Base-by-base conservation (phyloP, 805 yeast species). In the Lachancea sp. region DNA sequence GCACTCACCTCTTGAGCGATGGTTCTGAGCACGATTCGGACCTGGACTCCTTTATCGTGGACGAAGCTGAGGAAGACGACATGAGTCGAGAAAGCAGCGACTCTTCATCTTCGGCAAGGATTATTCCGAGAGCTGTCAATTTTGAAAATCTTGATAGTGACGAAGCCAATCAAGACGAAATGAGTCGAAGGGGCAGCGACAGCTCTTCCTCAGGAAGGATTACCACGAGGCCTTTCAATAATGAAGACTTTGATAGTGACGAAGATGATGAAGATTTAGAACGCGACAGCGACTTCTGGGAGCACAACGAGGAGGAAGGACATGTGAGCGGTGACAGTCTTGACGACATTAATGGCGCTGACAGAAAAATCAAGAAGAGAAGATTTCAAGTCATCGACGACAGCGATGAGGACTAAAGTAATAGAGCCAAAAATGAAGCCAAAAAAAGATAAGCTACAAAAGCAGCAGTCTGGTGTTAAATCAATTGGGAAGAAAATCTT, bases 311-410 rank as follows among this genome's bases (percentile, higher is more conserved):
- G 29, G 57, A 46, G 12, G 53, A 51, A 18, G 63, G 63, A 9
- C 58, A 53, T 54, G 66, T 53, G 22, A 59, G 63, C 43, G 67
- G 65, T 9, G 64, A 60, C 45, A 58, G 60, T 38, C 50, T 61
- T 6, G 60, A 16, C 39, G 43, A 18, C 37, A 72, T 68, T 7
- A 70, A 64, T 4, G 71, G 68, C 25, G 70, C 67, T 16, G 70
- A 64, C 17, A 48, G 44, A 19, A 48, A 41, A 17, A 49, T 45
- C 15, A 47, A 56, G 16, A 54, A 54, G 10, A 55, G 52, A 44
- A 47, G 58, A 22, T 49, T 44, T 32, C 52, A 42, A 30, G 57
- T 60, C 9, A 47, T 58, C 10, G 42, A 60, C 5, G 61, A 55
- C 33, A 54, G 50, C 17, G 61, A 60, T 32, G 67, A 62, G 34